Base-by-base conservation (phyloP, 2,329 filamentous ascomycete species). In the Byssoonygena ceratinophila region DNA sequence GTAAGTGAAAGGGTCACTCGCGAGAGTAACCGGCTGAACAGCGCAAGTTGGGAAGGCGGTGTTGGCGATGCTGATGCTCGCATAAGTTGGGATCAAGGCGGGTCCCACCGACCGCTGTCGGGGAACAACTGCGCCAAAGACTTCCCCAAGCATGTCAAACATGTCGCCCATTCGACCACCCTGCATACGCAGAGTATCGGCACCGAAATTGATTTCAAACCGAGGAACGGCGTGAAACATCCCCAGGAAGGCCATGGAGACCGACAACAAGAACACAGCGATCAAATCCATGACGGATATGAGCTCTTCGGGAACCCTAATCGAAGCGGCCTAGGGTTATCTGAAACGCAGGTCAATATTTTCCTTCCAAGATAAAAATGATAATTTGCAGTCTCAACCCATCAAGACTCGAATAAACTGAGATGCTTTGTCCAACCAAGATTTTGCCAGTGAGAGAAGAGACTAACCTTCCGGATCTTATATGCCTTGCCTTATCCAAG, bases 201-300 rank as follows among this genome's bases (percentile, higher is more conserved):
- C 36, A 22, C 46, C 46, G 22, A 48, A 48, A 7, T 16, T 40
- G 39, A 54, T 52, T 20, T 49, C 22, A 6, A 46, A 46, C 1
- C 55, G 14, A 2, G 52, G 54, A 18, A 52, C 43, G n/a, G 48
- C 36, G 2, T 57, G 55, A 43, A 39, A 54, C 18, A 25, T 44
- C 3, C 60, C 59, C 46, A 59, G 59, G 23, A 63, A 43, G 32
- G 57, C 61, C 29, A 57, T 48, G 5, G 52, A 51, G 9, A 61
- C 8, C 20, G 60, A 59, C 20, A 59, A 48, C 4, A 57, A 22
- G 9, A 54, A 23, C 4, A 60, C 54, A 18, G 60, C 51, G 14
- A 55, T 34, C 25, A 59, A 36, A 16, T 59, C 55, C 60, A 60
- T 63, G 39, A 16, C 16, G 51, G 47, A 25, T 37, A 5, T 12